Percentiles rank a stretch among this genome's conserved stretches.
phyloP scores from a whole-genome alignment of 148 eudicot species.

The Nyssa sinensis region DNA sequence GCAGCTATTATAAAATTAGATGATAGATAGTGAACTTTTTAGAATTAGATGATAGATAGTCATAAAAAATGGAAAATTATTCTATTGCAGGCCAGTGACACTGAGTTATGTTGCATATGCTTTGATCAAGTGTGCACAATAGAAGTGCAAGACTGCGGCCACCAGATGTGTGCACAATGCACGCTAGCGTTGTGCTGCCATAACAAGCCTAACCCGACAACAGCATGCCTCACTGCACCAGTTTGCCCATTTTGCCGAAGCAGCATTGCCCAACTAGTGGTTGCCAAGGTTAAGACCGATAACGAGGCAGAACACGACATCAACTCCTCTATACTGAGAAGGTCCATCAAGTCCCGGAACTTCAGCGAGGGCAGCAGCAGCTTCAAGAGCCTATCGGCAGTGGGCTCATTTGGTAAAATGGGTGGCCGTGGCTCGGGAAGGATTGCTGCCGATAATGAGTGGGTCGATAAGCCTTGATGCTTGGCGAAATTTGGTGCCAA shows the following conservation, averaged over 20 bases:
- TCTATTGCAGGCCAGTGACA: slow-evolving; percentile 68
- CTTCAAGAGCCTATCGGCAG: slow-evolving; percentile 74
- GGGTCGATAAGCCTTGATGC: slow-evolving; percentile 57
- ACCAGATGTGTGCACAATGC: slow-evolving; percentile 97
- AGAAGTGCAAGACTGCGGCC: slow-evolving; percentile 92
- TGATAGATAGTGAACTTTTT: no score
- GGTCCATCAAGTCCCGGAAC: slow-evolving; percentile 60
- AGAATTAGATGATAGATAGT: no score
- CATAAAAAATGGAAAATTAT: no score
- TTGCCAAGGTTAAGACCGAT: slow-evolving; percentile 42
- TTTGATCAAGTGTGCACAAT: slow-evolving; percentile 96
- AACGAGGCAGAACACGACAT: slow-evolving; percentile 38
- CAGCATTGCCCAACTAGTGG: slow-evolving; percentile 67
- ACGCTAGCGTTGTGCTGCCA: slow-evolving; percentile 93
- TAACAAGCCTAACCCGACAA: slow-evolving; percentile 87
- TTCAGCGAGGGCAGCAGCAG: slow-evolving; percentile 92
- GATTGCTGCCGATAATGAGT: slow-evolving; percentile 50
- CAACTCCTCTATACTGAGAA: slow-evolving; percentile 52
- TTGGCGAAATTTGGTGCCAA: slow-evolving; percentile 4
- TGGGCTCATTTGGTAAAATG: slow-evolving; percentile 60
- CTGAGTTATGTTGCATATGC: slow-evolving; percentile 90
- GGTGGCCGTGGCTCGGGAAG: slow-evolving; percentile 71
- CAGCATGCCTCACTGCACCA: slow-evolving; percentile 53
- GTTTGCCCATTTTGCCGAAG: slow-evolving; percentile 98
- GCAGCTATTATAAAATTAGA: no score